Base-by-base conservation (phyloP, 1,284 basidiomycete genomes). In the Ustilago esculenta region DNA sequence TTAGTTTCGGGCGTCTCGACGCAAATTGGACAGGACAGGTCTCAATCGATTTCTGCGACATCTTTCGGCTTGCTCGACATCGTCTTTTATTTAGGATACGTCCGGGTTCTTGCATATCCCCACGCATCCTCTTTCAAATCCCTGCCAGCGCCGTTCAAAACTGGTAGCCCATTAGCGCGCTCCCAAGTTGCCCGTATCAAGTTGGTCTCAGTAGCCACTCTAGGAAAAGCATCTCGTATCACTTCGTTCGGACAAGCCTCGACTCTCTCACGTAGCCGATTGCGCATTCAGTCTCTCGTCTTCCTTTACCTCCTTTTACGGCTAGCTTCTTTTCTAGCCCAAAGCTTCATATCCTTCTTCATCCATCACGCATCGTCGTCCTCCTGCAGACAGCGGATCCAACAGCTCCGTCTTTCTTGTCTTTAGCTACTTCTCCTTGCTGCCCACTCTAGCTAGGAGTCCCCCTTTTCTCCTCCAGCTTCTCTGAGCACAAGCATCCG, bases 201-300 rank as follows among this genome's bases (percentile, higher is more conserved):
- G 23, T 33, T 33, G 21, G 30, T 35, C 40, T 18, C 10, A 7
- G 32, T 21, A 25, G 5, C n/a, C 45, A 27, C 27, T 27, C 33
- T 29, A 42, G 53, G 39, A 63, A 50, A 55, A 50, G 52, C 46
- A 46, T 46, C 20, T 29, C 21, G 37, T 41, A 37, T 21, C n/a
- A 18, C 24, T 20, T 42, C 37, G 20, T 49, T 39, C 21, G 59
- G 59, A 56, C 48, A 51, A 52, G 59, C 53, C 46, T 55, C 39
- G 42, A 46, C 36, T n/a, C 20, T 17, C 23, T 33, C 14, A 15
- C 17, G 23, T 15, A 41, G 15, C 37, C 39, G 35, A 18, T 42
- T 33, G 37, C 36, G 51, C 58, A 55, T 51, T 51, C 17, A 63
- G 32, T 34, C 37, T 32, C 35, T 40, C 37, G 32, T 32, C 30